These are phyloP conservation scores for Amanita pallidorosea DNA, from an alignment of 768 basidiomycete genomes.

Conservation along the genomic window DNA sequence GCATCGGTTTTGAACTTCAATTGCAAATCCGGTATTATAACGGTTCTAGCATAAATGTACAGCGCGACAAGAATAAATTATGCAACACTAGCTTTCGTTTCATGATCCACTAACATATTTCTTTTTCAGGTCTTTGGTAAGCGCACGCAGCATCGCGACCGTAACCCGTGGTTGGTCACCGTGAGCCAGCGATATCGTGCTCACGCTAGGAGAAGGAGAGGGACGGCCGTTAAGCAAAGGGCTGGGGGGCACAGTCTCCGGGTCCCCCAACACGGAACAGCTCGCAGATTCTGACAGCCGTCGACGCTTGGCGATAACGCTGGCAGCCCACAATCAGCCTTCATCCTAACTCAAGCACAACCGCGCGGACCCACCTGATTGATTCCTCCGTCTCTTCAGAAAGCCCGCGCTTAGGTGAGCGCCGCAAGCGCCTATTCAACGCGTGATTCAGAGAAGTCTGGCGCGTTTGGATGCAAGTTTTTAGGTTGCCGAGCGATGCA, in stretches of 20 bases:
- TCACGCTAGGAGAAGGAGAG: conserved; percentile 38
- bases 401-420: conserved; percentile 32
- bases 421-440: conserved; percentile 29
- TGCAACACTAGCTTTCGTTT: neutral
- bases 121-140: conserved; percentile 43
- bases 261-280: conserved; percentile 22
- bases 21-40: neutral
- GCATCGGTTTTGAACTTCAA: neutral
- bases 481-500: conserved; percentile 21
- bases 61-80: neutral
- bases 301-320: conserved; percentile 26
- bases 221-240: conserved; percentile 22
- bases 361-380: conserved; percentile 23
- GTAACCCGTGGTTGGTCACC: conserved; percentile 27
- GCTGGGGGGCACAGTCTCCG: conserved; percentile 21
- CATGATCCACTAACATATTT: conserved; percentile 22
- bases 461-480: conserved; percentile 18
- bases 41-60: conserved; percentile 2
- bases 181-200: conserved; percentile 27
- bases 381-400: conserved; percentile 27
- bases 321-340: conserved; percentile 1
- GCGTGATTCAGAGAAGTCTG: conserved; percentile 27
- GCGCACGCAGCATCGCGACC: conserved; percentile 52
- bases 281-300: conserved; percentile 24
- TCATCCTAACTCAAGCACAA: neutral